Base-by-base conservation (phyloP, 1,139 yeast species). In the Blastobotrys elegans region DNA sequence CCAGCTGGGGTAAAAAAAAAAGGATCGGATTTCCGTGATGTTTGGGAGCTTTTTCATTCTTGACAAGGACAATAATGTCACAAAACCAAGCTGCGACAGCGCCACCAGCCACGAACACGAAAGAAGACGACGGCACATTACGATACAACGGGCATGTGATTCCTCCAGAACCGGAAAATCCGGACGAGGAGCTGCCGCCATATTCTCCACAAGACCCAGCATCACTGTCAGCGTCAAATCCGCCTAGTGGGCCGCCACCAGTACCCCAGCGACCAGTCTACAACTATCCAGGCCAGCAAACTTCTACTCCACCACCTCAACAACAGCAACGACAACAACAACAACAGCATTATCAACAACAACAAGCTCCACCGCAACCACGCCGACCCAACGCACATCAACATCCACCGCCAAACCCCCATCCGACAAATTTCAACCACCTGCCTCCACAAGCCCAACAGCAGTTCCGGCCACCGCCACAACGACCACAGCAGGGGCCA, bases 101-200 rank as follows among this genome's bases (percentile, higher is more conserved):
- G n/a, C 31, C 31, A 27, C 11, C n/a, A 11, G n/a, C 31, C 11
- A 27, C 31, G 13, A 32, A 32, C 7, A n/a, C 37, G 10, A 5
- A 5, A 18, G 22, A 21, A 13, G 22, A 18, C 18, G 7, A 34
- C 26, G 38, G 24, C 7, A 14, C 17, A 6, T 7, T 34, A 5
- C 26, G n/a, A 4, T 24, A n/a, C 33, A 38, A 38, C 21, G 41
- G 41, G 11, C 41, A 38, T 20, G 24, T 38, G 18, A 42, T 51
- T 20, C 56, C 58, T 16, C 57, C 59, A 16, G 60, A 54, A 34
- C 51, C 52, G 33, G 21, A 42, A 17, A 35, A 39, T 16, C 57
- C 59, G 4, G 50, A 52, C 42, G 62, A 58, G 34, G 53, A 54
- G 6, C 63, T 62, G 30, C 63, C 63, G 30, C 60, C 63, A 18